These are phyloP conservation scores for Aspergillus affinis DNA, from an alignment of 495 filamentous ascomycete genomes.

Conservation along the genomic window DNA sequence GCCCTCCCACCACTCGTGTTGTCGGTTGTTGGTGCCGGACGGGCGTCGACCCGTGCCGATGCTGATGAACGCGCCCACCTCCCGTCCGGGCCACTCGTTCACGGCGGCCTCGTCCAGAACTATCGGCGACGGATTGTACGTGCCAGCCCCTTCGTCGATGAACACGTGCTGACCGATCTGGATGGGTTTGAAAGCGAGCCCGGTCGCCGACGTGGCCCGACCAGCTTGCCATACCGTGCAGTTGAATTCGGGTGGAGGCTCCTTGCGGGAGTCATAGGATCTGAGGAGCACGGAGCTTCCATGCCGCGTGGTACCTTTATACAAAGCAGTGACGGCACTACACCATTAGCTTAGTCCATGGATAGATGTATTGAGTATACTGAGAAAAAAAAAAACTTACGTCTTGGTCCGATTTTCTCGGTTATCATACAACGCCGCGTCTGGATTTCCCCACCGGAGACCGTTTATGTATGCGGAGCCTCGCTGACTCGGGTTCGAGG, in stretches of 20 bases:
- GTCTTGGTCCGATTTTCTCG: constrained; percentile 89
- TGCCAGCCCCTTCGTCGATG: constrained; percentile 87
- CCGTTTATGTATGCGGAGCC: constrained; percentile 44
- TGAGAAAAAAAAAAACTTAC: constrained; percentile 55
- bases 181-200: constrained; percentile 92
- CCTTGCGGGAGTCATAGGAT: constrained; percentile 91
- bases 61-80: constrained; percentile 86
- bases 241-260: constrained; percentile 82
- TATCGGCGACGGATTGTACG: constrained; percentile 85
- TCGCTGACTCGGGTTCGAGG: constrained; percentile 31
- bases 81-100: constrained; percentile 93
- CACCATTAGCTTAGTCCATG: not conserved
- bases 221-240: constrained; percentile 96
- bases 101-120: constrained; percentile 85
- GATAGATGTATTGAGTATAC: no score
- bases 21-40: constrained; percentile 61
- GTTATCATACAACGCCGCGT: constrained; percentile 73
- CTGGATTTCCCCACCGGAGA: constrained; percentile 54
- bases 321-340: constrained; percentile 87
- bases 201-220: constrained; percentile 88
- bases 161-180: constrained; percentile 91
- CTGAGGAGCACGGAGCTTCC: constrained; percentile 71
- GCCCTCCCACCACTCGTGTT: constrained; percentile 86
- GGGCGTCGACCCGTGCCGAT: constrained; percentile 91
- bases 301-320: constrained; percentile 72